Conservation (phyloP, 768 basidiomycete genomes). For the Phanerodontia chrysosporium region DNA sequence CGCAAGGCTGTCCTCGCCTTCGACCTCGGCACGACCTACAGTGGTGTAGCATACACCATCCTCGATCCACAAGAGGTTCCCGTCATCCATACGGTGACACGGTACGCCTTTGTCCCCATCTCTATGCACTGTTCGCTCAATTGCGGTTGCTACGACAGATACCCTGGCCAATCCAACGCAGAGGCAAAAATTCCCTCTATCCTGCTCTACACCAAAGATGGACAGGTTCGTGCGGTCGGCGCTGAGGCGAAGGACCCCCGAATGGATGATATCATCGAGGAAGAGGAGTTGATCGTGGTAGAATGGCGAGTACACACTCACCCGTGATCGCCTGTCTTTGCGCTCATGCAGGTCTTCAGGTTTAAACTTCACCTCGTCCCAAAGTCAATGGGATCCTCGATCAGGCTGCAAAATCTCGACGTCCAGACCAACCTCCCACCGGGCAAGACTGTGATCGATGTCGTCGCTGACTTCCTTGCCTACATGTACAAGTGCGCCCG, state of each 20-base stretch:
- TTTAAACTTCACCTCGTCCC: conserved; percentile 5
- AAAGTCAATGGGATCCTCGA: neutral
- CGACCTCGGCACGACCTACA: conserved; percentile 50
- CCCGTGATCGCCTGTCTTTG: neutral
- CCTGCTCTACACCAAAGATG: conserved; percentile 40
- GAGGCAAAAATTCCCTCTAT: conserved; percentile 47
- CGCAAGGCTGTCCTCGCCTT: conserved; percentile 22
- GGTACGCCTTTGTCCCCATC: conserved; percentile 14
- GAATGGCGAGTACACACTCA: conserved; percentile 12
- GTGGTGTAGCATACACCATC: conserved; percentile 44
- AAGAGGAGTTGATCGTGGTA: conserved; percentile 26
- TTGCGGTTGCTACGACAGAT: conserved; percentile 20
- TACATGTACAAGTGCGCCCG: conserved; percentile 4
- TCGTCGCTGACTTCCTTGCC: conserved; percentile 6
- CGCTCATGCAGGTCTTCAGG: neutral
- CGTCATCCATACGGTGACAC: conserved; percentile 40
- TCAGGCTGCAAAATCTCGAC: neutral
- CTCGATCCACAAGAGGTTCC: conserved; percentile 34
- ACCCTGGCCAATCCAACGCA: conserved; percentile 39
- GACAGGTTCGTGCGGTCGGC: conserved; percentile 37
- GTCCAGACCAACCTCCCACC: neutral
- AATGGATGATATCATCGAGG: conserved; percentile 35
- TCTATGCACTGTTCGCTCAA: neutral
- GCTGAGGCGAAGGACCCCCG: conserved; percentile 41
- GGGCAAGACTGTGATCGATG: neutral